A percentile compares a stretch with the other conserved stretches of the same genome.
Conservation (phyloP, 2,329 filamentous ascomycete genomes). For the Colletotrichum orchidophilum region DNA sequence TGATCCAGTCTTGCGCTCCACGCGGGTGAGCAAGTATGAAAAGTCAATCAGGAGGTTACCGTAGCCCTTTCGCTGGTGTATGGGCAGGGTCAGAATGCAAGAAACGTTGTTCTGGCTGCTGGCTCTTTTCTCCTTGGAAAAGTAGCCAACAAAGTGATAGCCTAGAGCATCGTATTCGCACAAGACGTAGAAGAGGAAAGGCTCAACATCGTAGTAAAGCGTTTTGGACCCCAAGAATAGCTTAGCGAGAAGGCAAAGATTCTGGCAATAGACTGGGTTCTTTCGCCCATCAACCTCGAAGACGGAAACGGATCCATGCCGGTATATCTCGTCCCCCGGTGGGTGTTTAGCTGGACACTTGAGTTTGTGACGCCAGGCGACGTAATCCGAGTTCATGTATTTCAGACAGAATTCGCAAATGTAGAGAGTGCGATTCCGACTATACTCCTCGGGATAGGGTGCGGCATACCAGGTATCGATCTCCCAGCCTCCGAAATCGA, state of each 20-base stretch:
- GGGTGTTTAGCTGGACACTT: constrained; percentile 98
- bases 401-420: constrained; percentile 99
- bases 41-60: constrained; percentile 98
- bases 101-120: constrained; percentile 97
- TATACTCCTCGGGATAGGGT: constrained; percentile 98
- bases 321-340: constrained; percentile 97
- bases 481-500: constrained; percentile 96
- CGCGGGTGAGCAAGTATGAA: constrained; percentile 92
- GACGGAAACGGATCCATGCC: constrained; percentile 88
- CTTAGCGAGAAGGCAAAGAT: constrained; percentile 94
- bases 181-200: constrained; percentile 96
- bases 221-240: constrained; percentile 99
- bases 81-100: constrained; percentile 94
- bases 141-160: constrained; percentile 98
- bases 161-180: constrained; percentile 92
- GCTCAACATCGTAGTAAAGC: constrained; percentile 96
- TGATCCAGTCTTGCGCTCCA: constrained; percentile 93
- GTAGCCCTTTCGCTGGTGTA: constrained; percentile 96
- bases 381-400: constrained; percentile 99
- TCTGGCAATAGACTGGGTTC: constrained; percentile 98
- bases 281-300: constrained; percentile 98
- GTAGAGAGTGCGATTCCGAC: constrained; percentile 93
- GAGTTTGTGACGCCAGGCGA: constrained; percentile 96
- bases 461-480: constrained; percentile 99
- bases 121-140: constrained; percentile 96